Base-by-base conservation (phyloP, 2,329 filamentous ascomycete species). In the Aspergillus sclerotialis region DNA sequence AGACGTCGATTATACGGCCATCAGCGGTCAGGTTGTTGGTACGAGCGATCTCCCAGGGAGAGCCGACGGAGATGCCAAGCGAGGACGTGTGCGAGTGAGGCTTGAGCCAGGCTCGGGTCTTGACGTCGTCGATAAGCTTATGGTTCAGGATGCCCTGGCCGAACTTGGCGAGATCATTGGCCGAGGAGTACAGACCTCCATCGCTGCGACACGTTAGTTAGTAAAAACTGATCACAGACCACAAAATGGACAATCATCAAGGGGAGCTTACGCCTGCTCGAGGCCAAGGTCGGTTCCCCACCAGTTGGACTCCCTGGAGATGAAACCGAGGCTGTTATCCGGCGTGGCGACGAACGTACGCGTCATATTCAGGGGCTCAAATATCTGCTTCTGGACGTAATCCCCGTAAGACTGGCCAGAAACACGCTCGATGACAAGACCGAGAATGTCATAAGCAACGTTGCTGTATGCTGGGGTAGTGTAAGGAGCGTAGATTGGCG, bases 401-500 rank as follows among this genome's bases (percentile, higher is more conserved):
- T 67, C 50, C 1, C 48, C 45, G 11, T 64, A 65, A 0, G 57
- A 40, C 29, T 56, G 53, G n/a, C 61, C 59, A 2, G 62, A 63
- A 0, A 65, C 58, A 4, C 52, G 53, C 42, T 71, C 65, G 0
- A 73, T 49, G 0, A 64, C 64, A 2, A 66, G 51, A 5, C 63
- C 65, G 15, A 35, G 32, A 24, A 29, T 35, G 16, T 35, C 12
- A 17, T 65, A 65, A 2, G 56, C 68, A 2, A 62, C 47, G 40
- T 73, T 72, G 18, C 68, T 68, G 45, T 75, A 75, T 2, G 61
- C 53, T 0, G 70, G 67, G 1, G 55, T 63, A 0, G 61, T 60
- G 37, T 64, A 67, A 0, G 68, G 60, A 0, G 49, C 42, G 29
- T 65, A 68, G 2, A 60, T 50, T 0, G 67, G 67, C 5, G 55